Base-by-base conservation (phyloP, 2,329 filamentous ascomycete species). In the Pseudogymnoascus sp. region DNA sequence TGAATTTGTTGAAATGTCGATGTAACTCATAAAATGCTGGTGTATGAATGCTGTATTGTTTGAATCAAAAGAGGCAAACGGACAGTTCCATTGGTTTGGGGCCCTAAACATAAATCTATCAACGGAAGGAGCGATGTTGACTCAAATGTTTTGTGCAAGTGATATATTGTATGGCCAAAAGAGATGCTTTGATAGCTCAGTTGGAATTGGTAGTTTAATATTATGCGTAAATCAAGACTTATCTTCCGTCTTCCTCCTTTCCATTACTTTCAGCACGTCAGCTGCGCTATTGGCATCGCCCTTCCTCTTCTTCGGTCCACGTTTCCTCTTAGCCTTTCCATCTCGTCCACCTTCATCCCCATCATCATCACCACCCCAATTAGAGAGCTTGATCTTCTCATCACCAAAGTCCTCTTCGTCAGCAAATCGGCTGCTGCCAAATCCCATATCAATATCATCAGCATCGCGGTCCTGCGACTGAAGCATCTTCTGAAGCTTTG, bases 391-490 rank as follows among this genome's bases (percentile, higher is more conserved):
- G 65, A 90, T 76, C 66, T 82, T 85, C 43, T 78, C 79, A 71
- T 75, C 77, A 39, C 92, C 89, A 65, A 88, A 83, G 65, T 96
- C 92, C 63, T 92, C 92, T 58, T 92, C 92, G 69, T 97, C 94
- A 60, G 90, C 92, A 69, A 90, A 87, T 28, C 93, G 83, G 70
- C 88, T 94, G 18, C 86, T 90, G 35, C 94, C 94, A 70, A 99
- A 97, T 63, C 92, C 93, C 79, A 97, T 84, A 70, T 99, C 94
- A 76, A 99, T 82, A 74, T 99, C 93, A 62, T 93, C 86, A 57
- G 92, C 85, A 71, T 97, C 93, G 57, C 92, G 84, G 67, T 89
- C 88, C 61, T 86, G 84, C 63, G 81, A 81, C 67, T 86, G 79
- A 5, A 97, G 78, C 78, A 97, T 88, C 66, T 84, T 87, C 72